Conservation (phyloP, 371 early-diverging fungal species). For the Mucor saturninus region DNA sequence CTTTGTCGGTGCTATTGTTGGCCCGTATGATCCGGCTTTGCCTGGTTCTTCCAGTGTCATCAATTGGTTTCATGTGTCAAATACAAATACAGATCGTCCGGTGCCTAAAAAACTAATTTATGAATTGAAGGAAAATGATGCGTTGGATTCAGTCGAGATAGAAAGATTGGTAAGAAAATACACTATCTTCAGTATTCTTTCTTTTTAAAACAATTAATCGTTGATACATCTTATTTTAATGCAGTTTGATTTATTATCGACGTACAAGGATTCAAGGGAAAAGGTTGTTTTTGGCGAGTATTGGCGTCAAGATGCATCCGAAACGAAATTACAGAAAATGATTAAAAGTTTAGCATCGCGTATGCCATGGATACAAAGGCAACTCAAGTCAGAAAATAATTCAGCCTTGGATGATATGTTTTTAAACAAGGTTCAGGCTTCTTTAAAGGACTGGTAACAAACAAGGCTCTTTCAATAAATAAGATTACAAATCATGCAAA, state of each 20-base stretch:
- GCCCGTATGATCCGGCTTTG: slow-evolving; percentile 85
- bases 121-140: slow-evolving; percentile 57
- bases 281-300: slow-evolving; percentile 66
- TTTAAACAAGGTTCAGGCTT: slow-evolving; percentile 19
- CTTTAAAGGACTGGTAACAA: slow-evolving; percentile 26
- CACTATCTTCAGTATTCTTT: neutral
- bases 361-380: slow-evolving; percentile 74
- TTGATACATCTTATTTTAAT: too few species aligned
- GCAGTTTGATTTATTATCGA: slow-evolving; percentile 62
- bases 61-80: slow-evolving; percentile 81
- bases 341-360: slow-evolving; percentile 70
- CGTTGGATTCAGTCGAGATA: slow-evolving; percentile 52
- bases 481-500: too few species aligned
- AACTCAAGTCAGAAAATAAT: slow-evolving; percentile 10
- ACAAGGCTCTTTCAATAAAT: neutral
- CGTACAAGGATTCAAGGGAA: slow-evolving; percentile 62
- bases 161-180: slow-evolving; percentile 55
- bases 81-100: slow-evolving; percentile 46
- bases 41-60: slow-evolving; percentile 78
- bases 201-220: neutral
- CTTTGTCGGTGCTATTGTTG: slow-evolving; percentile 91
- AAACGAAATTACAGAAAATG: slow-evolving; percentile 73
- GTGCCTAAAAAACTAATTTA: slow-evolving; percentile 71
- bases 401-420: slow-evolving; percentile 7
- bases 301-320: slow-evolving; percentile 73